Base-by-base conservation (phyloP, 257 asterid genomes). In the Petunia axillaris region DNA sequence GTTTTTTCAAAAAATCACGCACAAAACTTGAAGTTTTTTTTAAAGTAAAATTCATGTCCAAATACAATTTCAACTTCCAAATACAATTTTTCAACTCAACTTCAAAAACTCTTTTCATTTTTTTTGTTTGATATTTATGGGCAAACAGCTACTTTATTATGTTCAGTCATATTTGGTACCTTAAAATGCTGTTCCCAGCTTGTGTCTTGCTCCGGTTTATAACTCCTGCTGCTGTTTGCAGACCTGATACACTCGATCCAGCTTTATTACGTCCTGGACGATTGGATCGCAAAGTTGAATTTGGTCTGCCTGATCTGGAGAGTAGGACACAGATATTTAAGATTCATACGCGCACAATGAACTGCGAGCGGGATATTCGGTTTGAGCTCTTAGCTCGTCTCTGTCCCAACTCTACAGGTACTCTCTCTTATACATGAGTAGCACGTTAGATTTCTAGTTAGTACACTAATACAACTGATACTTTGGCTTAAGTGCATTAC, bases 201-300 rank as follows among this genome's bases (percentile, higher is more conserved):
- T 46, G 76, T 37, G 9, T 55, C 64, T 36, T 50, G 38, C 50
- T 16, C 54, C 54, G 10, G 11, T 25, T 6, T 71, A 2, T 48
- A 71, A 48, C 63, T 62, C 54, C 9, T 48, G 35, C 55, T 80
- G 66, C 35, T 67, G 36, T 35, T 76, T 84, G 2, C 87, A 95
- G 99, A 77, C 99, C 99, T 39, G 99, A 95, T 84, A 95, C 99
- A 41, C 91, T 95, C 59, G 99, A 95, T 84, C 99, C 99, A 0
- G 99, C 98, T 1, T 84, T 95, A 46, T 66, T 95, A 66, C 96
- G 98, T 52, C 98, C 99, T 58, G 99, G 99, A 40, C 84, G 98
- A 11, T 86, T 95, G 39, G 99, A 95, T 78, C 91, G 97, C 13
- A 95, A 95, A 83, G 99, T 95, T 25, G 99, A 95, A 85, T 95